A percentile compares a stretch with the other conserved stretches of the same genome.
phyloP scores from a whole-genome alignment of 306 rosid species.

The Betula pendula region DNA sequence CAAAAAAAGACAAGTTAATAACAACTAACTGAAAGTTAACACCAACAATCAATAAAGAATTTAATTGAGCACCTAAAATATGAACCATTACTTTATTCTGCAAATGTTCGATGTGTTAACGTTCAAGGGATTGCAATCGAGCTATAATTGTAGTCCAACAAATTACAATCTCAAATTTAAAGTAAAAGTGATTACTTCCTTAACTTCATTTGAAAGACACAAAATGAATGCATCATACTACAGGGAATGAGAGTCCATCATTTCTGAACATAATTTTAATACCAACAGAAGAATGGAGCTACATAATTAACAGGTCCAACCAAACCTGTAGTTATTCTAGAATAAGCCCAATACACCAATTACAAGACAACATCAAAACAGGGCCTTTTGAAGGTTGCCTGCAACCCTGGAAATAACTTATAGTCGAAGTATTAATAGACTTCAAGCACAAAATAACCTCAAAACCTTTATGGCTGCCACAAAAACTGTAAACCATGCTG shows the following conservation, averaged over 20 bases:
- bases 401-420: not conserved
- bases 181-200: too few species aligned
- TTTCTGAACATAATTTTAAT: too few species aligned
- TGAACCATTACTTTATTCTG: not conserved
- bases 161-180: too few species aligned
- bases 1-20: conserved; percentile 2
- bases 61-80: not conserved
- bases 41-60: not conserved
- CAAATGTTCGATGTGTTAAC: not conserved
- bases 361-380: not conserved
- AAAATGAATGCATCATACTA: too few species aligned
- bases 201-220: too few species aligned
- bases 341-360: too few species aligned
- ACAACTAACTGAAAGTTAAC: not conserved
- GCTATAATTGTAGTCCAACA: not conserved
- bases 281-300: too few species aligned
- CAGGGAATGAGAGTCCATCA: too few species aligned
- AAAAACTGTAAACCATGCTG: too few species aligned
- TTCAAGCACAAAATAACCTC: not conserved
- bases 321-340: too few species aligned
- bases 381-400: not conserved
- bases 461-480: not conserved
- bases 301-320: too few species aligned
- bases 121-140: not conserved
- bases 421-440: not conserved